phyloP scores from a whole-genome alignment of 495 filamentous ascomycete species.

The Xylaria acuta region DNA sequence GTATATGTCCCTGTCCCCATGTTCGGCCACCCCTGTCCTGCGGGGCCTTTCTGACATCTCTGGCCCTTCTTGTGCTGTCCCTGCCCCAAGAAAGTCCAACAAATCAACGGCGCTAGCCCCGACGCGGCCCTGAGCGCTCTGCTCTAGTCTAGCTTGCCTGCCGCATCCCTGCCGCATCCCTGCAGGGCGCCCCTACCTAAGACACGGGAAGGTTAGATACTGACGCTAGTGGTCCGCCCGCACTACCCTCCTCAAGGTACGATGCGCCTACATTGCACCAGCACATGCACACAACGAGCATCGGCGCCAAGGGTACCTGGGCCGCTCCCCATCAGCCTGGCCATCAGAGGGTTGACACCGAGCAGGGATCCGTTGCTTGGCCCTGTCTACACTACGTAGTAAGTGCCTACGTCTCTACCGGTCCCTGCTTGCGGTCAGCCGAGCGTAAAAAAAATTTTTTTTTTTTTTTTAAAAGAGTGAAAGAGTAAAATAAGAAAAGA shows the following conservation, averaged over 20 bases:
- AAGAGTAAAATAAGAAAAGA: neutral
- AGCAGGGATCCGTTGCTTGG: neutral
- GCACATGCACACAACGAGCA: slow-evolving; percentile 13
- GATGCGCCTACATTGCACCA: neutral
- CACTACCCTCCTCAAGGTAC: slow-evolving; percentile 10
- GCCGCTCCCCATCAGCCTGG: neutral
- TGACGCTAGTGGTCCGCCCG: slow-evolving; percentile 10
- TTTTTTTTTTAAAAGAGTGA: too few species aligned
- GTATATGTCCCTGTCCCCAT: neutral
- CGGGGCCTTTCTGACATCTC: neutral
- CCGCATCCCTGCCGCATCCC: slow-evolving; percentile 4
- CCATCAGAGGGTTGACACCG: neutral
- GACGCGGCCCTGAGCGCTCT: neutral
- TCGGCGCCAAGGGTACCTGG: slow-evolving; percentile 4
- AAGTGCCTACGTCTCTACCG: neutral
- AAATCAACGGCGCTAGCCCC: neutral
- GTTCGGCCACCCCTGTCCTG: neutral
- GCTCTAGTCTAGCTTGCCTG: slow-evolving; percentile 15
- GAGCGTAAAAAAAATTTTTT: too few species aligned
- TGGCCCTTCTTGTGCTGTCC: neutral
- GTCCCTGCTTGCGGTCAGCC: slow-evolving; percentile 10
- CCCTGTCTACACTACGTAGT: neutral
- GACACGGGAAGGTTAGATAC: slow-evolving; percentile 21
- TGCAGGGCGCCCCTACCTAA: slow-evolving; percentile 4
- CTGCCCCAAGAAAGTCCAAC: neutral